A percentile compares a stretch with the other conserved stretches of the same genome.
Conservation (phyloP, 306 rosid genomes). For the Corylus avellana region DNA sequence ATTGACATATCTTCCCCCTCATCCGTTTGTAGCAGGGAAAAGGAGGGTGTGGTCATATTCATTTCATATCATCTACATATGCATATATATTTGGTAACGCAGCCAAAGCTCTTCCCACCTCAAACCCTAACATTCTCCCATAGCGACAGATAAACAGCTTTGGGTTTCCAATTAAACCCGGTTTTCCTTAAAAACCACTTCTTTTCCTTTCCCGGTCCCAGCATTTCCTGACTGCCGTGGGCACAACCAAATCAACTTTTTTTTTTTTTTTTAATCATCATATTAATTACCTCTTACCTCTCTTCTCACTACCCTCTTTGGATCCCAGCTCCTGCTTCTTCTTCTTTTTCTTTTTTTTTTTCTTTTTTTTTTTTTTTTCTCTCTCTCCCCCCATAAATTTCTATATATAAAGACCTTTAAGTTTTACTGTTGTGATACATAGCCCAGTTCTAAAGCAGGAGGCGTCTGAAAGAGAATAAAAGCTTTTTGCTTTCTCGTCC, state of each 20-base stretch:
- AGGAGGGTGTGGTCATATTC: constrained; percentile 43
- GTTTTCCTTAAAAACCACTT: constrained; percentile 40
- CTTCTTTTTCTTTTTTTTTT: constrained; percentile 13
- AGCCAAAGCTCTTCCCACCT: constrained; percentile 22
- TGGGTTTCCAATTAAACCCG: constrained; percentile 15
- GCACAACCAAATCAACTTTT: constrained; percentile 45
- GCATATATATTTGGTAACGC: constrained; percentile 27
- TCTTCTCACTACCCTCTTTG: constrained; percentile 30
- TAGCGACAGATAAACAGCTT: constrained; percentile 26
- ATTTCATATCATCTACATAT: neutral
- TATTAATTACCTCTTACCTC: constrained; percentile 19
- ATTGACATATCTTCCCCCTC: constrained; percentile 35
- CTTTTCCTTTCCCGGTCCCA: constrained; percentile 60
- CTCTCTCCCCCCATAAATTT: constrained; percentile 24
- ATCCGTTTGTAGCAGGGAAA: constrained; percentile 43
- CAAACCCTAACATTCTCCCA: constrained; percentile 31
- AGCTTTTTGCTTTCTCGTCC: constrained; percentile 33
- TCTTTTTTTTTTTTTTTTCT: neutral
- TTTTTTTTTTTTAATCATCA: neutral
- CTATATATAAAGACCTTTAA: constrained; percentile 47
- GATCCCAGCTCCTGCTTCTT: constrained; percentile 46
- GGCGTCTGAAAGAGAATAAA: constrained; percentile 39
- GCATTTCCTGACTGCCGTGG: constrained; percentile 52
- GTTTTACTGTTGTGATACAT: constrained; percentile 50
- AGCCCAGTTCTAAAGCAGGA: constrained; percentile 40